Base-by-base conservation (phyloP, 2,329 filamentous ascomycete species). In the Talaromyces islandicus region DNA sequence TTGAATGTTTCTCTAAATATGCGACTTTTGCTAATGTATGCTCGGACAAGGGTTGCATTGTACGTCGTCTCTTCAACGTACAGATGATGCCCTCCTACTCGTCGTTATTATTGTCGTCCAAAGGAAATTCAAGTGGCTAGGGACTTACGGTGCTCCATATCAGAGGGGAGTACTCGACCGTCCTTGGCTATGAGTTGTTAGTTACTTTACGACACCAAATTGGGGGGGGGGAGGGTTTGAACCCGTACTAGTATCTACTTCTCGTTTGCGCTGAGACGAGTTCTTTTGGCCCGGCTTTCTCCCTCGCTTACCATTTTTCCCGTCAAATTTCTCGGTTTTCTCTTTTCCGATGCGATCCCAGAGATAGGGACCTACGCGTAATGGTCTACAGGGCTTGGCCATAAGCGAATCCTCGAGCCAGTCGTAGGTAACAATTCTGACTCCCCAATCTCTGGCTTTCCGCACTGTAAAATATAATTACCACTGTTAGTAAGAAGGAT, bases 11-110 rank as follows among this genome's bases (percentile, higher is more conserved):
- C 84, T 50, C 83, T 83, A 0, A 43, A 56, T 35, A 46, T 24
- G 30, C 73, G 68, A 43, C 82, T 81, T 11, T 77, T 75, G 4
- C 62, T 71, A 43, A 69, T 79, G 71, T 73, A 83, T 69, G 68
- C 70, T 30, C 88, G 83, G 2, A 80, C 80, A 14, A 94, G 74
- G 0, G 80, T 78, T 60, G 90, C 75, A 58, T 86, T 80, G 73
- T 91, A 91, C 4, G 77, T 71, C 69, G 52, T 81, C 3, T 67
- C 59, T 69, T 94, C 90, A 19, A 73, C 75, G 72, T 88, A 91
- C 62, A 89, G 72, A 62, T 85, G 85, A 67, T 86, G 85, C n/a
- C 84, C 76, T 35, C 79, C 86, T 88, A 52, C 60, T 53, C 32
- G 60, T 48, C 43, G 54, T 38, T 19, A 51, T 57, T 54, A 58